Conservation (phyloP, 2,329 filamentous ascomycete species). For the Whalleya microplaca region DNA sequence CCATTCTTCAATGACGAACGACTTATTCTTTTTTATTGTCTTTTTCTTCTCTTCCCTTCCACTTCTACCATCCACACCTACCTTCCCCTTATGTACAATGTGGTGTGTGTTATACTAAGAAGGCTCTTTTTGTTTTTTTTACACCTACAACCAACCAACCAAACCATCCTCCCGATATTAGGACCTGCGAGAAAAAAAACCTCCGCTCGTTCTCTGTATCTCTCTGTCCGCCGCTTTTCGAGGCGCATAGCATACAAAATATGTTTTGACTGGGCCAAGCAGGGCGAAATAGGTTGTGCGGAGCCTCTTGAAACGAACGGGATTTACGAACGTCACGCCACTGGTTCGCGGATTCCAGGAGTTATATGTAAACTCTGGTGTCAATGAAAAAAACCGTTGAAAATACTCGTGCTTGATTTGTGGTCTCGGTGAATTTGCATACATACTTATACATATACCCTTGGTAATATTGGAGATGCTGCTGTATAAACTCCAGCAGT, state of each 20-base stretch:
- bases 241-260: background rate
- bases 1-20: constrained; percentile 32
- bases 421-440: background rate
- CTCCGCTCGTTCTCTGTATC: background rate
- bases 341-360: constrained; percentile 33
- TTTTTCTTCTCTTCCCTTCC: constrained; percentile 36
- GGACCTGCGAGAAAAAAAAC: background rate
- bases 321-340: constrained; percentile 37
- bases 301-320: constrained; percentile 27
- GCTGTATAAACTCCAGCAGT: too few species aligned
- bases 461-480: too few species aligned
- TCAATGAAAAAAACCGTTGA: constrained; percentile 27
- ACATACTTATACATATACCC: too few species aligned
- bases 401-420: background rate
- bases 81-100: background rate
- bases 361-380: constrained; percentile 28
- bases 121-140: constrained; percentile 10
- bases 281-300: background rate
- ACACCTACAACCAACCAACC: too few species aligned
- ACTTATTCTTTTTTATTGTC: constrained; percentile 26
- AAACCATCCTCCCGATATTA: background rate
- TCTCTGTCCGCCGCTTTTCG: background rate
- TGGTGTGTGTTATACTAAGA: constrained; percentile 8
- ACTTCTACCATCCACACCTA: constrained; percentile 18
- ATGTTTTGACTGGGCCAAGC: background rate